Evolutionary conservation across 192 early-diverging fungal species (phyloP), one percentile per base, ranked within the genome.

Genomic region (Helicostylum pulchrum): DNA sequence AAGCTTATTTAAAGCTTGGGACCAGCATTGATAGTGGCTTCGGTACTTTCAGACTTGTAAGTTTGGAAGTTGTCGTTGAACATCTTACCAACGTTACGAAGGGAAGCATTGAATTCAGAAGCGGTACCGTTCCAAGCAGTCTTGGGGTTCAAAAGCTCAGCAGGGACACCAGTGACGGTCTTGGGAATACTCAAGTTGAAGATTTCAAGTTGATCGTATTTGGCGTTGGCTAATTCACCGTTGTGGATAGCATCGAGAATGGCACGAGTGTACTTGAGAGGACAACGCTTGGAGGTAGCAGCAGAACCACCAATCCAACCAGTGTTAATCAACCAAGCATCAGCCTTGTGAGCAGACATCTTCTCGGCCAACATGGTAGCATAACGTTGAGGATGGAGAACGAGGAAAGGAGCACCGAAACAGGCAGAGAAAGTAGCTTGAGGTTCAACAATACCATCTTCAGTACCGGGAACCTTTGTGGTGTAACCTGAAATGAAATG

Each of bases 401-500:
- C 94, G 36, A 98, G 82, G 90, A 98, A 98, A n/a, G 96, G 94
- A 67, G 92, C 87, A 66, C 94, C 94, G 68, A 93, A 96, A 80
- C 92, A 96, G 42, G 92, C 86, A 46, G 90, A 92, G 80, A 98
- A 98, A 6, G 94, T 96, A 31, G 96, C 92, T 70, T 84, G 78
- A 15, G 96, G 96, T 72, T 94, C 92, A 10, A 86, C 88, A 32
- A 98, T 85, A 60, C 96, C 96, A 10, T 94, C 92, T 70, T 98
- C 96, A 30, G 96, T 98, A 52, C 96, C 96, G 17, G 96, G 90
- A 73, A 98, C 92, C 89, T 98, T 98, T 68, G 96, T 92, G 0
- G 96, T 98, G 84, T 95, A 98, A 21, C 96, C 96, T 51, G 89
- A 91, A 74, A 98, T 96, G 77, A 98, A 98, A 80, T 96, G 94